Conservation (phyloP, 1,284 basidiomycete genomes). For the Cutaneotrichosporon dermatis region DNA sequence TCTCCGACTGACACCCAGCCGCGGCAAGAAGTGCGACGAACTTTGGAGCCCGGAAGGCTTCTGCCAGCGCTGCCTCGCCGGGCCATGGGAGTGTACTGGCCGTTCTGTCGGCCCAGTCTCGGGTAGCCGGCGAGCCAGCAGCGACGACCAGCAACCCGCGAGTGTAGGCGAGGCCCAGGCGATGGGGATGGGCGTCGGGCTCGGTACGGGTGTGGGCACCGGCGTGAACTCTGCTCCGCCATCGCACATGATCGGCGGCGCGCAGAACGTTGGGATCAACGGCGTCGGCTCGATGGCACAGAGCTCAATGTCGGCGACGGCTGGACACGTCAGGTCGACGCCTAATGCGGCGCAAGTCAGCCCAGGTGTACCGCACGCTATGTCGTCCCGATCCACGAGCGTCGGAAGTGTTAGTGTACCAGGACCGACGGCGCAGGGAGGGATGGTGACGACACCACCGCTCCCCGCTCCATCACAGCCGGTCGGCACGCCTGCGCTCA, state of each 20-base stretch:
- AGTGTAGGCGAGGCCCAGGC: not conserved
- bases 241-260: too few relatives aligned
- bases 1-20: conserved; percentile 13
- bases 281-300: too few relatives aligned
- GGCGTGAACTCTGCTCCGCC: not conserved
- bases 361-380: too few relatives aligned
- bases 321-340: too few relatives aligned
- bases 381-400: too few relatives aligned
- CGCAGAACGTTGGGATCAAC: too few relatives aligned
- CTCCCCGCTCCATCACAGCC: not conserved
- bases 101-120: not conserved
- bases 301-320: too few relatives aligned
- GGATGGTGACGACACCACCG: not conserved
- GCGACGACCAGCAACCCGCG: not conserved
- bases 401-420: too few relatives aligned
- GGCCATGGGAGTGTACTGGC: conserved; percentile 25
- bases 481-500: not conserved
- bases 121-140: too few relatives aligned
- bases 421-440: too few relatives aligned
- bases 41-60: conserved; percentile 25
- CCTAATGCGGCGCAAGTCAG: too few relatives aligned
- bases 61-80: conserved; percentile 26
- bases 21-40: conserved; percentile 33
- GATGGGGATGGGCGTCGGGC: not conserved
- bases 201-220: not conserved